Conservation (phyloP, 2,329 filamentous ascomycete species). For the Dryadomyces sulphureus region DNA sequence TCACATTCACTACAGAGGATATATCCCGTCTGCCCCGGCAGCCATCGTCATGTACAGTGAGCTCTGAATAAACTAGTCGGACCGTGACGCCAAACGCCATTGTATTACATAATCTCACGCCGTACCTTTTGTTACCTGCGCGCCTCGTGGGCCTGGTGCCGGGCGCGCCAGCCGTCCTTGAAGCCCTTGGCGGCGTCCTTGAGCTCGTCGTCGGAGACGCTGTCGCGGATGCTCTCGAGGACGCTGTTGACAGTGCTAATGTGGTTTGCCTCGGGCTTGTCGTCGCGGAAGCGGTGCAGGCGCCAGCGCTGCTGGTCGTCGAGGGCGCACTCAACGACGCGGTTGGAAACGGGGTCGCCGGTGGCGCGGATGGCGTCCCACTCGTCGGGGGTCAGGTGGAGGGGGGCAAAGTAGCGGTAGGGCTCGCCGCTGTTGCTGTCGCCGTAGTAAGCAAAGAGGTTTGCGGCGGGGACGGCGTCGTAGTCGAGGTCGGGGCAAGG, state of each 20-base stretch:
- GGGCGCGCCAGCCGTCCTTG: conserved; percentile 64
- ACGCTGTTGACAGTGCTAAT: conserved; percentile 73
- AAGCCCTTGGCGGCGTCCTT: conserved; percentile 55
- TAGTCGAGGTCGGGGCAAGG: conserved; percentile 60
- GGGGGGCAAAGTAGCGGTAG: conserved; percentile 51
- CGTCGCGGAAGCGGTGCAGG: conserved; percentile 78
- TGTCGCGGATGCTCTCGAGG: conserved; percentile 75
- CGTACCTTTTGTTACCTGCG: neutral
- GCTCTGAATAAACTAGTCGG: too few relatives aligned
- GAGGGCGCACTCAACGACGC: conserved; percentile 81
- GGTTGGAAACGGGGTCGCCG: conserved; percentile 63
- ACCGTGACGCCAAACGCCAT: too few relatives aligned
- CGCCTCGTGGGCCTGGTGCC: conserved; percentile 18
- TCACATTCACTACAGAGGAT: too few relatives aligned
- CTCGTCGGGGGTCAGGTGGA: conserved; percentile 59
- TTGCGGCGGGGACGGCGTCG: conserved; percentile 57
- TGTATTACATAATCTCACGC: neutral
- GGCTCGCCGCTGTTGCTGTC: conserved; percentile 25
- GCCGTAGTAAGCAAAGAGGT: conserved; percentile 56
- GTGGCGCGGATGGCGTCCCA: conserved; percentile 72
- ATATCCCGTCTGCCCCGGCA: too few relatives aligned
- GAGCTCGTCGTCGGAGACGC: conserved; percentile 71
- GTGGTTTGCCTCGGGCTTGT: conserved; percentile 87
- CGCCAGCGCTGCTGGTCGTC: conserved; percentile 67
- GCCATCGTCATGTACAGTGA: too few relatives aligned